A percentile compares a stretch with the other conserved stretches of the same genome.
Conservation (phyloP, 805 yeast species). For the Henningerozyma blattae region DNA sequence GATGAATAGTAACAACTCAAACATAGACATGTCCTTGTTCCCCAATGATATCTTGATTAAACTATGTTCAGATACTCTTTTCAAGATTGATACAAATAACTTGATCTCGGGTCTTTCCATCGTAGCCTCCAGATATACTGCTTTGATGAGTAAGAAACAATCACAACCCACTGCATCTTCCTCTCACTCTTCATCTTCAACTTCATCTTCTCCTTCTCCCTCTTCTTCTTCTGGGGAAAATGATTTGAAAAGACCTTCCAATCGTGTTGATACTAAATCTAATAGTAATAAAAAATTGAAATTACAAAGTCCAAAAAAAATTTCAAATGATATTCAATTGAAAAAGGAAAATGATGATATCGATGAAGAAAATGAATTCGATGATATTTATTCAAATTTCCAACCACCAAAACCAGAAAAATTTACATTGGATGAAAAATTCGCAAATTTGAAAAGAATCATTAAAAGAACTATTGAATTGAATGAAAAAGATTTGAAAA, state of each 20-base stretch:
- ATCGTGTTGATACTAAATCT: constrained; percentile 13
- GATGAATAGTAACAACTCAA: constrained; percentile 47
- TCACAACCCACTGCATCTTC: constrained; percentile 1
- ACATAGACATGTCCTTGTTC: constrained; percentile 58
- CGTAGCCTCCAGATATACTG: constrained; percentile 51
- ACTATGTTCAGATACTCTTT: constrained; percentile 60
- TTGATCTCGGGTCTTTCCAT: constrained; percentile 60
- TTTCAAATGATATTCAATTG: background rate
- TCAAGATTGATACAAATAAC: constrained; percentile 37
- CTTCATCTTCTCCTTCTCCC: background rate
- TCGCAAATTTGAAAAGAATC: constrained; percentile 33
- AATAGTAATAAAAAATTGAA: constrained; percentile 5
- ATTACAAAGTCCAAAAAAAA: background rate
- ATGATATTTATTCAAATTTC: background rate
- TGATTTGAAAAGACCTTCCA: constrained; percentile 7
- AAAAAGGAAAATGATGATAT: constrained; percentile 6
- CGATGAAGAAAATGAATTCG: background rate
- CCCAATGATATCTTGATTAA: constrained; percentile 50
- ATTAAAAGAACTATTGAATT: constrained; percentile 4
- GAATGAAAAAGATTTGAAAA: background rate
- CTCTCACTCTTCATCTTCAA: background rate
- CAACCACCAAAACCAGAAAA: constrained; percentile 30
- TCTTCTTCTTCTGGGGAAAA: background rate
- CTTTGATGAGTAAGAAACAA: constrained; percentile 27
- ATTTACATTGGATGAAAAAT: constrained; percentile 41